Percentiles rank a stretch among this genome's conserved stretches.
Evolutionary conservation across 805 yeast genomes (phyloP).

Genomic region (Kuraishia molischiana): DNA sequence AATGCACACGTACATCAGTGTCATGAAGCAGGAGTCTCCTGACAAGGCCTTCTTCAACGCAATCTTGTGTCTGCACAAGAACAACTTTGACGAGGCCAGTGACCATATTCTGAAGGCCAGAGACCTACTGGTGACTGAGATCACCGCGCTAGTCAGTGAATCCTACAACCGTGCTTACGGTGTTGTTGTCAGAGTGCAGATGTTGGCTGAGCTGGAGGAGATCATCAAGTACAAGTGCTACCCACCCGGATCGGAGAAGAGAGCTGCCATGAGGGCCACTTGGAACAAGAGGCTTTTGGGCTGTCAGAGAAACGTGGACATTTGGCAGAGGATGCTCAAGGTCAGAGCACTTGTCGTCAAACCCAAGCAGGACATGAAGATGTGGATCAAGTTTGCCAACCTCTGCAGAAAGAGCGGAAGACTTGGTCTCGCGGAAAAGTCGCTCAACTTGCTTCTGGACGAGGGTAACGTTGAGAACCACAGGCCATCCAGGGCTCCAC

Average conservation of each 20-base stretch:
- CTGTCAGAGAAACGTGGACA: constrained; percentile 94
- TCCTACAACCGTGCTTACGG: constrained; percentile 95
- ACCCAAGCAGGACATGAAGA: constrained; percentile 94
- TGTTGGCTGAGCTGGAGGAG: constrained; percentile 95
- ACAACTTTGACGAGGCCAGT: constrained; percentile 75
- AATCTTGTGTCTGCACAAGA: constrained; percentile 73
- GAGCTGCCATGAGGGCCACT: constrained; percentile 72
- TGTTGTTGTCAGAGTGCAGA: constrained; percentile 93
- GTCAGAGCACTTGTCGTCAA: constrained; percentile 88
- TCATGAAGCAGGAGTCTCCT: constrained; percentile 87
- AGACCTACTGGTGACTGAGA: constrained; percentile 83
- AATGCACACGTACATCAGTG: constrained; percentile 84
- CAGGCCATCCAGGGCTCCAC: constrained; percentile 76
- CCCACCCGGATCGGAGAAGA: constrained; percentile 75
- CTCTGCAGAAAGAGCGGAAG: constrained; percentile 92
- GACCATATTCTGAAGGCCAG: constrained; percentile 76
- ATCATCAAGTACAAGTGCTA: constrained; percentile 80
- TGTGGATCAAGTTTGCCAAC: constrained; percentile 98
- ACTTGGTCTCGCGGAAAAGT: constrained; percentile 84
- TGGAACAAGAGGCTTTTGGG: constrained; percentile 92
- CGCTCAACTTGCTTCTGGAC: constrained; percentile 70
- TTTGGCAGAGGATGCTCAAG: constrained; percentile 95
- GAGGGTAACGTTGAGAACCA: constrained; percentile 46
- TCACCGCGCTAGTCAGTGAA: constrained; percentile 90
- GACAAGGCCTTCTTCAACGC: constrained; percentile 95